Base-by-base conservation (phyloP, 495 filamentous ascomycete genomes). In the Penicillium paradoxum region DNA sequence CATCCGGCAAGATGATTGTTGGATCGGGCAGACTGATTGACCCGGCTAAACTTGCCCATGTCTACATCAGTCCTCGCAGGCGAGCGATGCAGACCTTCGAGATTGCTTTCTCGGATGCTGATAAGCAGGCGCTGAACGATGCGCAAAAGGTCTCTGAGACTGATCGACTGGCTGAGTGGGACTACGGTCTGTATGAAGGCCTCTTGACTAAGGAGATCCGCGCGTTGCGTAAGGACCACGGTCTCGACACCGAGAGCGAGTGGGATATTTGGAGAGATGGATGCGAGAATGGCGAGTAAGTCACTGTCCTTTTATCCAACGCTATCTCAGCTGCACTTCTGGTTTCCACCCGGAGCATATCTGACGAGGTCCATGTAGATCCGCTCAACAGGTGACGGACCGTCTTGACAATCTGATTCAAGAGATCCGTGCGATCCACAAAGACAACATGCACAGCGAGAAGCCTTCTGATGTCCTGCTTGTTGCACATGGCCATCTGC, bases 221-320 rank as follows among this genome's bases (percentile, higher is more conserved):
- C 14, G 70, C 76, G 27, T 54, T 78, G 49, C 74, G 89, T 19
- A 79, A 74, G 64, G 67, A 78, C 56, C 65, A 85, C 55, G 79
- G 83, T 3, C 66, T 89, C 25, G 82, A 85, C 57, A 42, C 32
- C 11, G 73, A 81, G 46, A 61, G 68, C 6, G 58, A 60, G 32
- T 95, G 87, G 82, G 81, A 91, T 72, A 92, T 95, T 37, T 95
- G 89, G 89, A 70, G 71, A 4, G 89, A 95, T 65, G 89, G 89
- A 0, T 93, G 89, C 63, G 82, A 84, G 55, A 73, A 68, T 33
- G 79, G 78, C 37, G 73, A 74, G 64, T 76, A 58, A 51, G 68
- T 65, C 5, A 6, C 24, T 41, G 17, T 15, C 13, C 38, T 33
- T 34, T 15, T 25, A 38, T 45, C 15, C 5, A 45, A 21, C 0